Evolutionary conservation across 139 green algal genomes (phyloP).

Genomic region (Diplosphaera chodatii): DNA sequence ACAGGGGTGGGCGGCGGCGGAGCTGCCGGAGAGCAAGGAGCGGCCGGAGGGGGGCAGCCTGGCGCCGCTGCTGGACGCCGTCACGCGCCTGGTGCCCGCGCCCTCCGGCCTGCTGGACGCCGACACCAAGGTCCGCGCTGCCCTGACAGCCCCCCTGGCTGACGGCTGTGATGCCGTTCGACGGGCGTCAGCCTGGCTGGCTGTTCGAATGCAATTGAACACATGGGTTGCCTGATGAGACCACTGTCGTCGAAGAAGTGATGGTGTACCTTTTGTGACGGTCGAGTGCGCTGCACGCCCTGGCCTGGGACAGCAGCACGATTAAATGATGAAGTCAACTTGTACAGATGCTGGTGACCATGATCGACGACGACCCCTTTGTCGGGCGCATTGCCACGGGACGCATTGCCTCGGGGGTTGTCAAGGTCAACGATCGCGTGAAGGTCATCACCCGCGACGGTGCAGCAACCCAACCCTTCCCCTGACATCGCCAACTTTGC

Average conservation of each 20-base stretch:
- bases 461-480: background rate
- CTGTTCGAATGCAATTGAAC: too few species aligned
- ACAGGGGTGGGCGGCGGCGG: slow-evolving; percentile 52
- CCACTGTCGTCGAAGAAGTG: too few species aligned
- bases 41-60: slow-evolving; percentile 36
- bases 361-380: slow-evolving; percentile 77
- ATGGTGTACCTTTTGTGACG: too few species aligned
- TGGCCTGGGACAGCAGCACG: too few species aligned
- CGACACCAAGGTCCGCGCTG: background rate
- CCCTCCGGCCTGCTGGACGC: slow-evolving; percentile 26
- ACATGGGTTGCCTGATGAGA: too few species aligned
- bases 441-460: slow-evolving; percentile 27
- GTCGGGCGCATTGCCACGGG: slow-evolving; percentile 76
- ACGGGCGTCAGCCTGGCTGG: too few species aligned
- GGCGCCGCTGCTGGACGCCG: slow-evolving; percentile 70
- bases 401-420: slow-evolving; percentile 54
- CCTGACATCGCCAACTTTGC: too few species aligned
- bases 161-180: too few species aligned
- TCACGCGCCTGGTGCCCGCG: slow-evolving; percentile 61
- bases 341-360: slow-evolving; percentile 77
- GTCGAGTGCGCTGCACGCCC: too few species aligned
- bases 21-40: slow-evolving; percentile 19
- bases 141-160: too few species aligned
- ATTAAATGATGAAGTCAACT: too few species aligned
- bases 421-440: slow-evolving; percentile 58